Evolutionary conservation across 805 yeast species (phyloP), one percentile per base, ranked within the genome.

Genomic region (Ogataea salicorniae): DNA sequence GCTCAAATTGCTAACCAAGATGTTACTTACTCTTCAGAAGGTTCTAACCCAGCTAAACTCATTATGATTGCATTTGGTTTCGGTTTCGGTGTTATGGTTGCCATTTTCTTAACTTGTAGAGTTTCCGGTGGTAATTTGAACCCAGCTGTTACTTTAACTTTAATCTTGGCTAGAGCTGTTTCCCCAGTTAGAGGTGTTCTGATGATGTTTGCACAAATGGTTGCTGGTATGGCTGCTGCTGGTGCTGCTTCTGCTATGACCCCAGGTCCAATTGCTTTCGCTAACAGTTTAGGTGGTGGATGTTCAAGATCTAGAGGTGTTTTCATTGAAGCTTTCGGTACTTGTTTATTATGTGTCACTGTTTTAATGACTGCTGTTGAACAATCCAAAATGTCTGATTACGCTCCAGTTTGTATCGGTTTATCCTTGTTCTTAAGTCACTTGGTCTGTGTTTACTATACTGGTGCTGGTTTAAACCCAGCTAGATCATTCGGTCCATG

Each of bases 401-500:
- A 84, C 70, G 95, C 95, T 45, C 94, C 96, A 48, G 75, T 86
- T 50, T 86, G 76, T 62, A 88, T 88, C 68, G 96, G 96, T 67
- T 66, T 88, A 47, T 79, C 95, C 29, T 74, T 88, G 57, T 84
- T 88, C 72, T 71, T 87, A 58, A 95, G 84, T 42, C 95, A 88
- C 66, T 78, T 88, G 74, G 75, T 87, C 58, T 78, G 85, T 63
- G 87, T 89, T 47, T 84, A 76, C 77, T 84, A 79, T 73, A 86
- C 95, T 43, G 96, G 96, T 65, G 95, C 95, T 37, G 96, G 96
- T 64, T 74, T 87, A 62, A 88, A 88, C 76, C 96, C 96, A 48
- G 96, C 96, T 41, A 81, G 96, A 75, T 73, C 87, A 34, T 77
- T 88, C 48, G 96, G 96, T 62, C 95, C 96, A 45, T 77, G 83